Base-by-base conservation (phyloP, 2,329 filamentous ascomycete species). In the Xylaria sp. region DNA sequence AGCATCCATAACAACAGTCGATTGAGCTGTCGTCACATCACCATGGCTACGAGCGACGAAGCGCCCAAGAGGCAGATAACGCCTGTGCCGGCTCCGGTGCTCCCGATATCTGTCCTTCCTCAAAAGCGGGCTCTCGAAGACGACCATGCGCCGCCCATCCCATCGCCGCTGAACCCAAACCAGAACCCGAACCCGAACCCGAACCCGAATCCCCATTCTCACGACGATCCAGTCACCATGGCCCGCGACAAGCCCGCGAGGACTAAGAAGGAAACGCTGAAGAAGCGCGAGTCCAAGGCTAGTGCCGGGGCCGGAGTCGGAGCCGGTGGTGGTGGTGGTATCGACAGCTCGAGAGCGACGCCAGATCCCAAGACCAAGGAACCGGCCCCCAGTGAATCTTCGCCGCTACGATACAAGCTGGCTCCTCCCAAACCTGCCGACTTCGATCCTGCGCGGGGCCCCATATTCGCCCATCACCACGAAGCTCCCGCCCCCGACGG, bases 81-180 rank as follows among this genome's bases (percentile, higher is more conserved):
- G 9, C 76, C 76, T n/a, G 68, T 77, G 9, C 74, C 76, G 7
- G 58, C 67, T 15, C 75, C 74, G 34, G 56, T 71, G 13, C 65
- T 76, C 81, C 72, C 86, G 15, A 62, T 72, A 78, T 80, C 84
- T 59, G 83, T 84, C 10, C 81, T 90, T 28, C 88, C 89, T 3
- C 86, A 90, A 76, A 92, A 92, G 75, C 89, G 90, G 67, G 81
- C 83, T 25, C 83, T 91, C 34, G 90, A 92, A 68, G 90, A 92
- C 74, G 88, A 88, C 76, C 89, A 94, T 78, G 86, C 86, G 68
- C 91, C 92, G 4, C 85, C 89, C 13, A 84, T 93, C 1, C 89
- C 91, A 2, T 94, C 92, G 12, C 91, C 91, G 32, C 86, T 94
- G 69, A 94, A 94, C 73, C 89, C 90, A 55, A 87, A 83, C 68